Conservation (phyloP, 441 rosid species). For the Pelargonium myrrhifolium region DNA sequence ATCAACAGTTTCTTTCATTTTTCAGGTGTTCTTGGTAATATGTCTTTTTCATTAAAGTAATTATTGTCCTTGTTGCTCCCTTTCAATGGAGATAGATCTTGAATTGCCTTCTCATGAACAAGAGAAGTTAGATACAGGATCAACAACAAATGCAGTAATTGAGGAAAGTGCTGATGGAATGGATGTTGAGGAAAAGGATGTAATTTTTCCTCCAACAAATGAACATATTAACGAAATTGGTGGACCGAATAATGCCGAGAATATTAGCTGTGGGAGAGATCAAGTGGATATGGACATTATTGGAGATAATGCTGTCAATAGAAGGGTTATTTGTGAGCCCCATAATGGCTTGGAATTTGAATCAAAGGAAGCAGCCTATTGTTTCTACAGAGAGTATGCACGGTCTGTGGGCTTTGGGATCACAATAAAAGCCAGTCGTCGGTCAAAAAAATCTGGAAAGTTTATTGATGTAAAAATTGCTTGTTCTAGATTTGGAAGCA, state of each 20-base stretch:
- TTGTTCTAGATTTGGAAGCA: constrained; percentile 83
- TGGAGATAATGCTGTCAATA: constrained; percentile 16
- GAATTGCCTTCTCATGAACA: constrained; percentile 30
- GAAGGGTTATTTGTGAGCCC: constrained; percentile 29
- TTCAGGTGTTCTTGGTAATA: constrained; percentile 9
- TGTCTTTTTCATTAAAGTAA: not conserved
- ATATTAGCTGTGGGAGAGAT: constrained; percentile 16
- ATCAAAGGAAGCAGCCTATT: constrained; percentile 73
- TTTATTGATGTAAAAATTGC: constrained; percentile 88
- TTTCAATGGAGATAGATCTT: constrained; percentile 37
- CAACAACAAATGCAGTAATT: constrained; percentile 18
- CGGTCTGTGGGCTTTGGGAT: constrained; percentile 75
- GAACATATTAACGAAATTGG: constrained; percentile 25
- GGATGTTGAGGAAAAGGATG: constrained; percentile 25
- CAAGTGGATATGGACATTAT: constrained; percentile 14
- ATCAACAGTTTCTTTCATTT: constrained; percentile 3
- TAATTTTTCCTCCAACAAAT: constrained; percentile 21
- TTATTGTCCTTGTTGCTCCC: not conserved
- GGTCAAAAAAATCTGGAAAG: constrained; percentile 75
- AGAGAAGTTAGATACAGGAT: constrained; percentile 15
- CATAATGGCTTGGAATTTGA: constrained; percentile 84
- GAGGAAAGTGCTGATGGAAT: constrained; percentile 21
- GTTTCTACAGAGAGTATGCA: constrained; percentile 80
- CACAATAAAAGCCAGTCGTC: constrained; percentile 80
- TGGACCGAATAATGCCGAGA: constrained; percentile 18